Evolutionary conservation across 2,329 filamentous ascomycete genomes (phyloP), one percentile per base, ranked within the genome.

Genomic region (Penicillium sp.): DNA sequence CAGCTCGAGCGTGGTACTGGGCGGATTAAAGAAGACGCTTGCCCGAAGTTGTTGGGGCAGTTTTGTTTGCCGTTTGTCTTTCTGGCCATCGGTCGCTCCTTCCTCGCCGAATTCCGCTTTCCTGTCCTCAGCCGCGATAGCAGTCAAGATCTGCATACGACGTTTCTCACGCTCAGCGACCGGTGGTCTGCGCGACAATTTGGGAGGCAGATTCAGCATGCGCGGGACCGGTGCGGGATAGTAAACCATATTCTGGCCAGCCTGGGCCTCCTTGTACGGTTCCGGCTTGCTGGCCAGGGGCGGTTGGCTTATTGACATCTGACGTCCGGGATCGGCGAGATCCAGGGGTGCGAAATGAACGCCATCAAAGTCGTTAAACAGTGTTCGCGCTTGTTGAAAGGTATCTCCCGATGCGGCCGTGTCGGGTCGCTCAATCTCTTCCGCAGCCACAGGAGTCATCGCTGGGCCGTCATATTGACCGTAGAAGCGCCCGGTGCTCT

Each of bases 141-240:
- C 81, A 63, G 83, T 86, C 45, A 96, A 74, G 7, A 93, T 77
- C 66, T 95, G 87, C 1, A 90, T 90, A 22, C 89, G 86, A 53
- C 90, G 85, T 63, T 87, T 84, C 55, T 91, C 88, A 54, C 87
- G 83, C 5, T 86, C 82, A 10, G 81, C 77, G 3, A 84, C 84
- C 11, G 50, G 50, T 9, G 89, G 86, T 52, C 86, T 83, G 66
- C 88, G 90, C 1, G 93, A 96, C 50, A 98, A 78, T 66, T 91
- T 90, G 45, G 92, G 91, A 1, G 95, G 95, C 13, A 99, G 79
- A 67, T 96, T 98, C 56, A 99, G 82, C 87, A 96, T 93, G 60
- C 90, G 88, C 3, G 95, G 95, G 3, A 99, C 95, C 1, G 91
- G 93, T 3, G 95, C 95, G 14, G 95, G 95, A 72, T 99, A 99